Evolutionary conservation across 805 yeast species (phyloP), one percentile per base, ranked within the genome.

Genomic region (Wilhelminamyces savonicus): DNA sequence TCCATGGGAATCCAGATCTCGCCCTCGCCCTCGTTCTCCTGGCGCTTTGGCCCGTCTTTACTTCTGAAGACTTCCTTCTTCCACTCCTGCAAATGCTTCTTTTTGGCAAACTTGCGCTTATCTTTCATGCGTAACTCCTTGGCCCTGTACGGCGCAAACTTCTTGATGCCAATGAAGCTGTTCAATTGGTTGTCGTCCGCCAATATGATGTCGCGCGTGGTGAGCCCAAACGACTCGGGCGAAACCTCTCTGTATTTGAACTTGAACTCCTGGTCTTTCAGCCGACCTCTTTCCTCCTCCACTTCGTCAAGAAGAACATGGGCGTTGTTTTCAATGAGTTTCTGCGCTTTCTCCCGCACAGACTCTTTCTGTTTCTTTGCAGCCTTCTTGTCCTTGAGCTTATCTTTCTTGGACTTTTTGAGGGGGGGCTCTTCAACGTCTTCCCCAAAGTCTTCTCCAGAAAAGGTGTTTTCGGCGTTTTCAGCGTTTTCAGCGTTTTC

Each of bases 231-330:
- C 7, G 87, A 63, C 48, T 92, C 97, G 7, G 98, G 97, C 1
- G 95, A 87, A 4, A 92, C 97, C 45, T 87, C 95, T 46, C 97
- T 74, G 52, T 92, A 92, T 45, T 77, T 78, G 69, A 92, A 90
- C 31, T 66, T 71, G 23, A 75, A 45, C 3, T 64, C 66, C 5
- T 44, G 44, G 4, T 54, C 68, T 7, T 64, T 56, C 17, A 62
- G 60, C 1, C 76, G 63, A 37, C 87, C 78, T 29, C 84, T 74
- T 40, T 69, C 74, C 29, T 60, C 62, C 39, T 76, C 82, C 6
- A 81, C 75, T 44, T 82, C 85, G 18, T 82, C 90, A 16, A 78
- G 47, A 21, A 86, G 62, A 22, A 74, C 72, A 13, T 75, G 55
- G 19, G 79, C 71, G 43, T 85, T 83, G 20, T 79, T 67, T 30